Percentiles rank a stretch among this genome's conserved stretches.
Evolutionary conservation across 257 asterid species (phyloP).

Genomic region (Gynochthodes officinalis): DNA sequence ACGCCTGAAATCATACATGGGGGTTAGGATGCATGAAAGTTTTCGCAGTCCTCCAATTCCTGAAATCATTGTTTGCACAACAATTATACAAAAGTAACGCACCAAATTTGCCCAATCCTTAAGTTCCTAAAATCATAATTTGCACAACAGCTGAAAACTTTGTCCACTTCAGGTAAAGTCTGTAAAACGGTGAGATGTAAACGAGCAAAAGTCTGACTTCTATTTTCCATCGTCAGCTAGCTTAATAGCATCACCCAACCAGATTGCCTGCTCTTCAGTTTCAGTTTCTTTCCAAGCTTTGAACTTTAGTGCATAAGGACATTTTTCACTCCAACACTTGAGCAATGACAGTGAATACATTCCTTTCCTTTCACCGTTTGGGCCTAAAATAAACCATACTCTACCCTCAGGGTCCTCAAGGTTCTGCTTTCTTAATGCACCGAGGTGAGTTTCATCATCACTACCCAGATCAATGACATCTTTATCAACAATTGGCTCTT

Average conservation of each 20-base stretch:
- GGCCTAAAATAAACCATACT: slow-evolving; percentile 29
- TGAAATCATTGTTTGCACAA: too few relatives aligned
- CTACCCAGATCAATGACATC: slow-evolving; percentile 23
- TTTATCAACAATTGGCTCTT: background rate
- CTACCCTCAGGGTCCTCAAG: slow-evolving; percentile 18
- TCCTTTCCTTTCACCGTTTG: slow-evolving; percentile 19
- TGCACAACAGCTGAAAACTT: background rate
- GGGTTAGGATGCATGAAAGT: background rate
- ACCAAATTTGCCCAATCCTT: background rate
- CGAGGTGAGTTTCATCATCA: slow-evolving; percentile 14
- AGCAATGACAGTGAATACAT: slow-evolving; percentile 28
- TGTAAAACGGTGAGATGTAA: background rate
- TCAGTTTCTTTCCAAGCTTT: slow-evolving; percentile 46
- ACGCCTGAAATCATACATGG: too few relatives aligned
- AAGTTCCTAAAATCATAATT: background rate
- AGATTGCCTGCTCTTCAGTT: slow-evolving; percentile 34
- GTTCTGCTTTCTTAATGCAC: background rate
- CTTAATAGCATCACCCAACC: slow-evolving; percentile 30
- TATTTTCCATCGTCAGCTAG: slow-evolving; percentile 21
- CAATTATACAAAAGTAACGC: background rate
- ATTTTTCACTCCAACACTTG: slow-evolving; percentile 23
- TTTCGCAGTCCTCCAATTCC: background rate
- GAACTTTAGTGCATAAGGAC: slow-evolving; percentile 23
- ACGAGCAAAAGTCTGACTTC: background rate
- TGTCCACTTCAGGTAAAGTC: background rate